Evolutionary conservation across 768 basidiomycete genomes (phyloP).

Genomic region (Hypholoma sublateritium): DNA sequence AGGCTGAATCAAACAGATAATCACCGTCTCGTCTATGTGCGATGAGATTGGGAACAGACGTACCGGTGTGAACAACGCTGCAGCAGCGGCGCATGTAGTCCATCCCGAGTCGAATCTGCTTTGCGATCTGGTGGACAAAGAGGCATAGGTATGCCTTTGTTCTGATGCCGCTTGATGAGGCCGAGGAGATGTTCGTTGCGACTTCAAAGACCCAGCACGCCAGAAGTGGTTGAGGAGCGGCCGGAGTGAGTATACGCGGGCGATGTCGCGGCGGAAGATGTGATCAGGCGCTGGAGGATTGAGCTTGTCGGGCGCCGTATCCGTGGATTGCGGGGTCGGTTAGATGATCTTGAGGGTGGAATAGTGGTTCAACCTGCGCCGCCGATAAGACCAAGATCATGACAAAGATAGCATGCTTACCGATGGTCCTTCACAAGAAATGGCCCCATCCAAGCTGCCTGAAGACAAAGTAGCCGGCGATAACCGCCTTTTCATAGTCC

Average conservation of each 20-base stretch:
- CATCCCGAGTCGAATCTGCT: constrained; percentile 91
- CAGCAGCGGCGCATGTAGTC: constrained; percentile 99
- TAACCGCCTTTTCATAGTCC: constrained; percentile 77
- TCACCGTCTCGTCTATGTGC: too few species aligned
- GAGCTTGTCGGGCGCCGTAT: constrained; percentile 98
- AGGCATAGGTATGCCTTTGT: constrained; percentile 95
- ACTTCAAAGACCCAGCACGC: constrained; percentile 99
- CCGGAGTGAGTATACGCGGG: constrained; percentile 81
- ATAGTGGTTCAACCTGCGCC: constrained; percentile 82
- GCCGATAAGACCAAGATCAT: background rate
- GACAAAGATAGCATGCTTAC: constrained; percentile 38
- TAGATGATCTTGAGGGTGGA: constrained; percentile 99
- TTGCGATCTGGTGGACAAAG: constrained; percentile 93
- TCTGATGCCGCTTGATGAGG: constrained; percentile 97
- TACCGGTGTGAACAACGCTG: constrained; percentile 93
- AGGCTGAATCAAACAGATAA: too few species aligned
- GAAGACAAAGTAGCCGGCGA: constrained; percentile 86
- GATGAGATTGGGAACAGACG: constrained; percentile 17
- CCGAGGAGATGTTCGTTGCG: constrained; percentile 94
- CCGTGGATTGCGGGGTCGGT: constrained; percentile 94
- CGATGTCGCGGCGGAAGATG: constrained; percentile 60
- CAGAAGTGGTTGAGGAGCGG: constrained; percentile 92
- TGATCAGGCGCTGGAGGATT: constrained; percentile 93
- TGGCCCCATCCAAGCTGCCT: constrained; percentile 96
- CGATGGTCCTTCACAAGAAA: constrained; percentile 82